Conservation (phyloP, 106 monocot species). For the Acanthochlamys bracteata region DNA sequence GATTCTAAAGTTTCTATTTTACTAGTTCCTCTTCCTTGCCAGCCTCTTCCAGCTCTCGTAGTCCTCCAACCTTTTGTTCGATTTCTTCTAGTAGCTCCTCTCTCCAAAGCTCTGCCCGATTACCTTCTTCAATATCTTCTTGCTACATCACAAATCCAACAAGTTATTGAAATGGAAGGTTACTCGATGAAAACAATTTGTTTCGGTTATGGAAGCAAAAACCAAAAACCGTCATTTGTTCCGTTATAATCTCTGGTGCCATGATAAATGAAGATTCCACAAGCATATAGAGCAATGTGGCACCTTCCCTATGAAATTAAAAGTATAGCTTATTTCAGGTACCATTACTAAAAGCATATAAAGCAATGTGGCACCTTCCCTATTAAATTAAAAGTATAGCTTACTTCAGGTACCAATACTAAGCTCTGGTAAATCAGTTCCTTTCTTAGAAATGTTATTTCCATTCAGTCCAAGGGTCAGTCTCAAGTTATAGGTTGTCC, state of each 20-base stretch:
- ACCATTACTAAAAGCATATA: no score
- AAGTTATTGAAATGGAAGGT: background rate
- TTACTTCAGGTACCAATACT: no score
- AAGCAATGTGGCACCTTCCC: background rate
- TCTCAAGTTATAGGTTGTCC: no score
- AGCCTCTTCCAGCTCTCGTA: slow-evolving; percentile 79
- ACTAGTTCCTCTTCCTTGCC: slow-evolving; percentile 73
- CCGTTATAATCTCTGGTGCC: background rate
- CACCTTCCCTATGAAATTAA: background rate
- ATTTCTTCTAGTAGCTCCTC: slow-evolving; percentile 95
- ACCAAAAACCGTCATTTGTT: no score
- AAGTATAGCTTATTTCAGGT: no score
- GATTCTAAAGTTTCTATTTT: background rate
- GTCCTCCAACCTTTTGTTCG: slow-evolving; percentile 75
- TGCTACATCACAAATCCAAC: slow-evolving; percentile 34
- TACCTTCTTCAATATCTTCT: slow-evolving; percentile 74
- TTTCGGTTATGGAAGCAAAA: background rate
- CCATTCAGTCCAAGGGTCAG: no score
- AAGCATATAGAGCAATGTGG: background rate
- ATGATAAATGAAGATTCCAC: background rate
- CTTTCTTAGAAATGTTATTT: no score
- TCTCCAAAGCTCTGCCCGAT: slow-evolving; percentile 66
- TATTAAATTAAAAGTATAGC: background rate
- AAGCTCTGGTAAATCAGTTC: no score
- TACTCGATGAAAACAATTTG: background rate